phyloP scores from a whole-genome alignment of 805 yeast species.

The Ogataea polymorpha region DNA sequence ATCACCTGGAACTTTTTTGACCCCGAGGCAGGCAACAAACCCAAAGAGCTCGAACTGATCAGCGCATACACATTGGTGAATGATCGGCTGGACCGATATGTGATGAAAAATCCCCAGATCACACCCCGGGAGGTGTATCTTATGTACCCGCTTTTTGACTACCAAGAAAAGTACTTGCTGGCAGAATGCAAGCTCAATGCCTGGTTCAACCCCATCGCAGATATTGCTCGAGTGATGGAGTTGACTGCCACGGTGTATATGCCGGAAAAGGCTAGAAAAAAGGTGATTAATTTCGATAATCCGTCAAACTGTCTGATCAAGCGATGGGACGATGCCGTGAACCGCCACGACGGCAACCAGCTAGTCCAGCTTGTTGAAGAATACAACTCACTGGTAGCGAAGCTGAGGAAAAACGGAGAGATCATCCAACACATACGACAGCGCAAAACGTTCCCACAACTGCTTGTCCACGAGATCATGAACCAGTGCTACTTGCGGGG shows the following conservation, averaged over 20 bases:
- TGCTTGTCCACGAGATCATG: conserved; percentile 62
- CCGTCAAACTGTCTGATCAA: conserved; percentile 40
- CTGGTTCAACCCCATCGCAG: conserved; percentile 58
- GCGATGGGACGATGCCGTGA: conserved; percentile 34
- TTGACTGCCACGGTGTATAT: conserved; percentile 38
- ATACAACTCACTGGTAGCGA: conserved; percentile 41
- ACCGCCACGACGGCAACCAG: conserved; percentile 27
- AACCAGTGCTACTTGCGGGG: conserved; percentile 72
- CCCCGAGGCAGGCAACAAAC: conserved; percentile 18
- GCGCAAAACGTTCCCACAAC: conserved; percentile 33
- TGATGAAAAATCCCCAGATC: conserved; percentile 28
- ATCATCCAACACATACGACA: conserved; percentile 18
- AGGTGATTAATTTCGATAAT: conserved; percentile 34
- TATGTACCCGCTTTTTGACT: conserved; percentile 41
- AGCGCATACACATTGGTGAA: conserved; percentile 22
- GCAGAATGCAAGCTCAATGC: conserved; percentile 53
- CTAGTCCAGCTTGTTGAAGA: conserved; percentile 36
- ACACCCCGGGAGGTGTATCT: conserved; percentile 27
- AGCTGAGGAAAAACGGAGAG: conserved; percentile 34
- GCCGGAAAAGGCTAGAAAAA: conserved; percentile 34
- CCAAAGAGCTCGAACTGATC: conserved; percentile 16
- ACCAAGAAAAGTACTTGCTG: conserved; percentile 47
- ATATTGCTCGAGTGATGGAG: conserved; percentile 52
- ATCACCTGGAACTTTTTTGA: conserved; percentile 20
- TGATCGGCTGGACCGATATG: conserved; percentile 23